phyloP scores from a whole-genome alignment of 2,329 filamentous ascomycete species.

The Paraphoma sp. region DNA sequence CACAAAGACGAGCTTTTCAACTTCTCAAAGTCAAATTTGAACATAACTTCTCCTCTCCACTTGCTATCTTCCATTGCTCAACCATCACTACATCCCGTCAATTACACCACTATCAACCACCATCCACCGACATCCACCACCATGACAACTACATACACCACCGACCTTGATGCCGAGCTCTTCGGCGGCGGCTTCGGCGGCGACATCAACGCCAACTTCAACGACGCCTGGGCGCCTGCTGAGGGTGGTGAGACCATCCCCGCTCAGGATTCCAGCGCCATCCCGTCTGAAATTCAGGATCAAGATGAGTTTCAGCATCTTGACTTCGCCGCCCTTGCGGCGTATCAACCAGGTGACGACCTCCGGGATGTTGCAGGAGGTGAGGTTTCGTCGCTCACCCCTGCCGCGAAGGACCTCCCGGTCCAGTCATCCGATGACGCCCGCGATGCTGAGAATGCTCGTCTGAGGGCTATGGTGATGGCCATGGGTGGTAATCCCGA shows the following conservation, averaged over 20 bases:
- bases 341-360: background rate
- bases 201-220: background rate
- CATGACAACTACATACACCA: background rate
- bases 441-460: slow-evolving; percentile 8
- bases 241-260: background rate
- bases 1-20: background rate
- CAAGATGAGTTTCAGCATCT: background rate
- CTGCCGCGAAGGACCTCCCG: background rate
- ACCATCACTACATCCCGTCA: background rate
- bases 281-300: background rate
- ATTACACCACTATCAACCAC: background rate
- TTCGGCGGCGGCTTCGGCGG: background rate
- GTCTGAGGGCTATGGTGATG: slow-evolving; percentile 7
- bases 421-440: background rate
- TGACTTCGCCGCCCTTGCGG: background rate
- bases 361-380: background rate
- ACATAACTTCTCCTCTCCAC: background rate
- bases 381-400: background rate
- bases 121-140: background rate
- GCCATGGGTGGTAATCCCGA: background rate
- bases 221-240: background rate
- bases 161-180: background rate
- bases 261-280: background rate
- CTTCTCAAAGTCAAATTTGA: background rate
- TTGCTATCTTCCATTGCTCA: background rate